These are phyloP conservation scores for Pleurotus salmoneostramineus DNA, from an alignment of 768 basidiomycete genomes.

Conservation along the genomic window DNA sequence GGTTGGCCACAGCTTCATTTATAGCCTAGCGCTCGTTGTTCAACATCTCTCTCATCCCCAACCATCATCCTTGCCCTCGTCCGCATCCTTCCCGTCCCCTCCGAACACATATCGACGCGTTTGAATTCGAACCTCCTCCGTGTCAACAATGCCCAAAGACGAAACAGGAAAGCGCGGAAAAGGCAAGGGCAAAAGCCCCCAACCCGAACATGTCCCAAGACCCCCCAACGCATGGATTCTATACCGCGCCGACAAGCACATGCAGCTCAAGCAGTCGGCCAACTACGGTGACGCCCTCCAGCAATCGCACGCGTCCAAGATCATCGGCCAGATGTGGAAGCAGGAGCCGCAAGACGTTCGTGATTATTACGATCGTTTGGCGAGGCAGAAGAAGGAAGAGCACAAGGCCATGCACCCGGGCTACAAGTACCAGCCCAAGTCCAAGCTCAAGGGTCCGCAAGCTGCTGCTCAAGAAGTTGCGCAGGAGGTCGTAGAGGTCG, in stretches of 20 bases:
- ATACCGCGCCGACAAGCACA: slow-evolving; percentile 62
- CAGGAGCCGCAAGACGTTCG: slow-evolving; percentile 44
- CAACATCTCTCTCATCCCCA: slow-evolving; percentile 1
- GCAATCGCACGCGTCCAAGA: slow-evolving; percentile 63
- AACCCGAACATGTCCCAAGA: slow-evolving; percentile 17
- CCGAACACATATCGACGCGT: neutral
- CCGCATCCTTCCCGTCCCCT: neutral
- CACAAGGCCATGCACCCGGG: slow-evolving; percentile 49
- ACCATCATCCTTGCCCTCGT: neutral
- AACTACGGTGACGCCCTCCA: slow-evolving; percentile 28
- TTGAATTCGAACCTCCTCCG: neutral
- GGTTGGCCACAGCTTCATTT: neutral
- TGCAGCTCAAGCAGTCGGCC: slow-evolving; percentile 31
- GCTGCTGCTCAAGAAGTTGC: slow-evolving; percentile 34
- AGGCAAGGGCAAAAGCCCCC: neutral
- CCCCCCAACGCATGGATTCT: slow-evolving; percentile 85
- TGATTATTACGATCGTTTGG: slow-evolving; percentile 46
- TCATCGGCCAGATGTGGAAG: slow-evolving; percentile 64
- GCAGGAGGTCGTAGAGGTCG: slow-evolving; percentile 7
- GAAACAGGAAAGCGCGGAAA: neutral
- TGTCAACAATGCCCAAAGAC: neutral
- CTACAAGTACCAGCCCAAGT: slow-evolving; percentile 56
- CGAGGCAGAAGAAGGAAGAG: slow-evolving; percentile 47
- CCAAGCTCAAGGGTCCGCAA: slow-evolving; percentile 45
- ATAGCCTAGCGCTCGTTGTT: slow-evolving; percentile 3